A percentile compares a stretch with the other conserved stretches of the same genome.
phyloP scores from a whole-genome alignment of 345 rosid genomes.

The Populus simonii region DNA sequence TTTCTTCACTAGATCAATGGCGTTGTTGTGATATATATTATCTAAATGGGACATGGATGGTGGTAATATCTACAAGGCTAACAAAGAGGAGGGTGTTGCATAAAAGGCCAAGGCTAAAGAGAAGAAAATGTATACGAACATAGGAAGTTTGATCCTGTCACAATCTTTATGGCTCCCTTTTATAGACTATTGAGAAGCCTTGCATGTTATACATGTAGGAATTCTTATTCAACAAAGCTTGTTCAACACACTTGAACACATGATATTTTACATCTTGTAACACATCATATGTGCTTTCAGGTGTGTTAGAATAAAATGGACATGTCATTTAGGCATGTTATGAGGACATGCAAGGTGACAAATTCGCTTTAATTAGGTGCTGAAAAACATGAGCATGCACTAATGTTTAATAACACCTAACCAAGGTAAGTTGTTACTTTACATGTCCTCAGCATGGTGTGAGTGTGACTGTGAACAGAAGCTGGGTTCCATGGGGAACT shows the following conservation, averaged over 20 bases:
- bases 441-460: not conserved
- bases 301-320: not conserved
- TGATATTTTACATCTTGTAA: not conserved
- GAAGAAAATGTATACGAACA: not conserved
- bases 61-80: not conserved
- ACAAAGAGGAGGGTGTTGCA: not conserved
- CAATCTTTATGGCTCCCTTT: not conserved
- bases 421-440: not conserved
- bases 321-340: not conserved
- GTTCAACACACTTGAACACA: not conserved
- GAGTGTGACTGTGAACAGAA: not conserved
- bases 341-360: not conserved
- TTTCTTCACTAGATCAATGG: not conserved
- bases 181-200: not conserved
- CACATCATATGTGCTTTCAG: not conserved
- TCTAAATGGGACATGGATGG: not conserved
- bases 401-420: not conserved
- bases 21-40: not conserved
- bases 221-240: not conserved
- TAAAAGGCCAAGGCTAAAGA: not conserved
- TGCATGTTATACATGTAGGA: not conserved
- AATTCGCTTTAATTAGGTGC: not conserved
- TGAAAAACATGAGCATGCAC: not conserved
- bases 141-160: not conserved
- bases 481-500: not conserved